Percentiles rank a stretch among this genome's conserved stretches.
Conservation (phyloP, 2,329 filamentous ascomycete species). For the Gremmenia infestans region DNA sequence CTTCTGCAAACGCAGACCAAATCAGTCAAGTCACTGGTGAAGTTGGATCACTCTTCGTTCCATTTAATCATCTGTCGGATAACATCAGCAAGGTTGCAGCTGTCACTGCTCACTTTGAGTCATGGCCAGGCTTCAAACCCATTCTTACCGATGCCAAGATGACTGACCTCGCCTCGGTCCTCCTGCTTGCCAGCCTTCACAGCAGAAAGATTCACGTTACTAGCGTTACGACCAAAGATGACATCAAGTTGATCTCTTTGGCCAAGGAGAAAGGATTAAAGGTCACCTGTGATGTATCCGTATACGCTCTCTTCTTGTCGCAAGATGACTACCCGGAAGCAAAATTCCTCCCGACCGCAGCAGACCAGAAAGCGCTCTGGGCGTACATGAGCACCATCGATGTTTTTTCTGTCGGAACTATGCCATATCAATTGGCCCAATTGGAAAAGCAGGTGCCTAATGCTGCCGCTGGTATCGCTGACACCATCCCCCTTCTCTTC, state of each 20-base stretch:
- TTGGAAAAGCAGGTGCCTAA: constrained; percentile 48
- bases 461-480: constrained; percentile 62
- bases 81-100: constrained; percentile 82
- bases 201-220: constrained; percentile 75
- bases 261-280: constrained; percentile 78
- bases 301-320: constrained; percentile 72
- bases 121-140: constrained; percentile 73
- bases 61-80: constrained; percentile 72
- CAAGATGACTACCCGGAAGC: constrained; percentile 66
- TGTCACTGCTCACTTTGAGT: constrained; percentile 72
- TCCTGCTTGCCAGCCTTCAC: constrained; percentile 73
- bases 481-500: constrained; percentile 68
- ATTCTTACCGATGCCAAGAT: constrained; percentile 78
- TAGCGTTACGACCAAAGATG: constrained; percentile 74
- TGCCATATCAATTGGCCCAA: constrained; percentile 70
- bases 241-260: constrained; percentile 70
- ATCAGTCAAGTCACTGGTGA: constrained; percentile 67
- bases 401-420: constrained; percentile 72
- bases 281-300: constrained; percentile 77
- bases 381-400: constrained; percentile 68
- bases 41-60: constrained; percentile 76
- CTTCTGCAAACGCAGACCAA: constrained; percentile 67
- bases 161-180: constrained; percentile 74
- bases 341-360: constrained; percentile 57
- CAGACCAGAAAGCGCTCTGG: constrained; percentile 71